Conservation (phyloP, 345 rosid genomes). For the Eutrema yunnanense region DNA sequence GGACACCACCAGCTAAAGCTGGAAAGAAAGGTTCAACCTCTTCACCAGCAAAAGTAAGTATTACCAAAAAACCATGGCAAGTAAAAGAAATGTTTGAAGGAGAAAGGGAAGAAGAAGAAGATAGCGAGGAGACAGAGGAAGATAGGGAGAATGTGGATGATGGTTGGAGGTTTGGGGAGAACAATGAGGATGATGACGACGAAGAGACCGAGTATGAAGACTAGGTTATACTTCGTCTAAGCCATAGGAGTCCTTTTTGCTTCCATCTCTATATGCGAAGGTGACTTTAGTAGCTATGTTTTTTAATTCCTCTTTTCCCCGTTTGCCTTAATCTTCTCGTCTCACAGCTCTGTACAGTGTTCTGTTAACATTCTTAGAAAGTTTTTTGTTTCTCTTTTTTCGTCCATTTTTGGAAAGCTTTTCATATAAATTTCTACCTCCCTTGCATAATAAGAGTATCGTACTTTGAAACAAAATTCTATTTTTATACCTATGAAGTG, state of each 20-base stretch:
- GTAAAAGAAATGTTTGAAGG: conserved; percentile 62
- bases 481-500: no score
- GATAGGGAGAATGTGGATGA: conserved; percentile 79
- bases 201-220: conserved; percentile 97
- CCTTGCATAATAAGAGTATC: no score
- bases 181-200: conserved; percentile 66
- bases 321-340: not conserved
- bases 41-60: conserved; percentile 40
- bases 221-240: conserved; percentile 23
- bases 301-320: not conserved
- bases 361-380: not conserved
- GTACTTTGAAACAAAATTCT: no score
- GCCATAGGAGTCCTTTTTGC: not conserved
- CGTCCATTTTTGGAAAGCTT: no score
- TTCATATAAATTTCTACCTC: no score
- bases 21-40: conserved; percentile 60
- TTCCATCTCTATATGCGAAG: not conserved
- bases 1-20: conserved; percentile 59
- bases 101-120: conserved; percentile 39
- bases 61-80: conserved; percentile 57
- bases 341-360: conserved; percentile 1
- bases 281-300: not conserved
- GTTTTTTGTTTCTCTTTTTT: not conserved
- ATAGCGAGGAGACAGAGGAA: conserved; percentile 85
- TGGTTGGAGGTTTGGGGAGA: conserved; percentile 71